Percentiles rank a stretch among this genome's conserved stretches.
Conservation (phyloP, 1,284 basidiomycete genomes). For the Flammula alnicola region DNA sequence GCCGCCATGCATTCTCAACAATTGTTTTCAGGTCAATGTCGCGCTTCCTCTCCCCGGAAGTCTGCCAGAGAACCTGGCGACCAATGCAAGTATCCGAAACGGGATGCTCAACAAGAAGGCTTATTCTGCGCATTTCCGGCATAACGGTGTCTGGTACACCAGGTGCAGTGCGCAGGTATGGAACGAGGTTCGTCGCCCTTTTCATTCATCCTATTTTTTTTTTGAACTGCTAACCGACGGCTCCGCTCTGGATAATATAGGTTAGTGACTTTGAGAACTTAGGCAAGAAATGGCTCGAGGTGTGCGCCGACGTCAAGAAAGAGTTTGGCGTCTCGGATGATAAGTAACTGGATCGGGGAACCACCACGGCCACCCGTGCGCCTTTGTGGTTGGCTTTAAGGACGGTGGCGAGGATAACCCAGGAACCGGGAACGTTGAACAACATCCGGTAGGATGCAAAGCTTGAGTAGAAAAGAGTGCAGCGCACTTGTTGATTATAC, state of each 20-base stretch:
- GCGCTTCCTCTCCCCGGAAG: conserved; percentile 53
- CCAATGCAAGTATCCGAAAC: conserved; percentile 29
- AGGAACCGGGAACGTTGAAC: no score
- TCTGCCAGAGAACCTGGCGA: conserved; percentile 34
- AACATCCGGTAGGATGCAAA: no score
- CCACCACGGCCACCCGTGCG: no score
- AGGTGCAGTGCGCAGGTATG: conserved; percentile 76
- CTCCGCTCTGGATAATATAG: no score
- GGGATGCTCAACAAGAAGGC: conserved; percentile 49
- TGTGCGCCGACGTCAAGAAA: conserved; percentile 38
- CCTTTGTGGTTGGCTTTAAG: no score
- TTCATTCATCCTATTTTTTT: no score
- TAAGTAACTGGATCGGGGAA: no score
- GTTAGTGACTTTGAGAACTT: conserved; percentile 58
- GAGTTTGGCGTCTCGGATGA: conserved; percentile 14
- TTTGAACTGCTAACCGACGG: no score
- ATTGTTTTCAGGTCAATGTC: conserved; percentile 52
- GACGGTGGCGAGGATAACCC: no score
- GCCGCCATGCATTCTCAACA: neutral
- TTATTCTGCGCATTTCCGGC: conserved; percentile 51
- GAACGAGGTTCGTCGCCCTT: conserved; percentile 73
- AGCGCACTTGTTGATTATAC: no score
- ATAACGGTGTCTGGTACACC: conserved; percentile 73
- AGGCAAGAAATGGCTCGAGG: conserved; percentile 42
- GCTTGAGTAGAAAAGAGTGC: no score